Percentiles rank a stretch among this genome's conserved stretches.
Evolutionary conservation across 1,139 yeast genomes (phyloP).

Genomic region (Geotrichum phurueaensis): DNA sequence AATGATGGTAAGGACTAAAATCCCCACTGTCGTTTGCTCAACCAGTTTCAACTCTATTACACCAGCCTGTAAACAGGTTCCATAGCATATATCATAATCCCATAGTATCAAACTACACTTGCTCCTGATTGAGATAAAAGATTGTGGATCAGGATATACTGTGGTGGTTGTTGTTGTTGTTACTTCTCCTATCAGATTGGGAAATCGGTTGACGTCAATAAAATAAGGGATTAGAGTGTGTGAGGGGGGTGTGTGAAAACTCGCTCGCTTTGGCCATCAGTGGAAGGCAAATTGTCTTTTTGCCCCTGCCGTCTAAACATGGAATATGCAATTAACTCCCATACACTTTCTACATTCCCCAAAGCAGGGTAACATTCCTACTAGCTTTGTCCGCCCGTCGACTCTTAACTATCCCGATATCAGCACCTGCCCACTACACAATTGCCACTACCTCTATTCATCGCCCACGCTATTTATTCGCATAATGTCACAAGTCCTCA

Average conservation of each 20-base stretch:
- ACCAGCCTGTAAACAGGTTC: too few species aligned
- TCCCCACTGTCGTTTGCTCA: too few species aligned
- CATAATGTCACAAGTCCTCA: background rate
- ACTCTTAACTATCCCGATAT: background rate
- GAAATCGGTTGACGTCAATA: background rate
- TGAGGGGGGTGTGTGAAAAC: too few species aligned
- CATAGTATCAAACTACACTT: too few species aligned
- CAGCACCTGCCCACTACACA: background rate
- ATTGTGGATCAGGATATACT: background rate
- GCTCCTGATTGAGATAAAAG: background rate
- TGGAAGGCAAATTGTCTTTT: background rate
- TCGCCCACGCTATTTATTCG: background rate
- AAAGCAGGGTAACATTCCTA: background rate
- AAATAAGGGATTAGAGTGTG: background rate
- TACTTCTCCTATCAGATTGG: background rate
- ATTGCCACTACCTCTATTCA: background rate
- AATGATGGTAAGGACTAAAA: too few species aligned
- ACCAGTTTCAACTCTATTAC: too few species aligned
- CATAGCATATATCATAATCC: too few species aligned
- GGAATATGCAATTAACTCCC: background rate
- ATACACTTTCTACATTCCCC: background rate
- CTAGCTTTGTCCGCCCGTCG: background rate
- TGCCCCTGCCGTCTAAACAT: too few species aligned
- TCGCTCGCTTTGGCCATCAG: background rate
- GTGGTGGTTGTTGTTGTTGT: background rate